Percentiles rank a stretch among this genome's conserved stretches.
Evolutionary conservation across 768 basidiomycete species (phyloP).

Genomic region (Mycena vitilis): DNA sequence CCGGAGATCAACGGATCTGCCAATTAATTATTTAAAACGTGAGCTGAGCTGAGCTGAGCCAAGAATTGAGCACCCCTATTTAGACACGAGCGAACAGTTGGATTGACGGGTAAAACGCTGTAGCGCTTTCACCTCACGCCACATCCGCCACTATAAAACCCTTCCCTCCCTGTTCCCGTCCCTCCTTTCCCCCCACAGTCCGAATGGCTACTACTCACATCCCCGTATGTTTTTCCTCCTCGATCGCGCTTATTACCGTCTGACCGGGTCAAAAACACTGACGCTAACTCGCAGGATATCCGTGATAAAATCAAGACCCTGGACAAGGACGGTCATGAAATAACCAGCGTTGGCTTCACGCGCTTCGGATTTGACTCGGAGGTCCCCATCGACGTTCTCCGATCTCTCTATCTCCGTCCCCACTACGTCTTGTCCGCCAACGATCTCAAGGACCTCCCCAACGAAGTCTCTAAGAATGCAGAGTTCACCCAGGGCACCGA

Average conservation of each 20-base stretch:
- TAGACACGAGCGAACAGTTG: not conserved
- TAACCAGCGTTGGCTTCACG: conserved; percentile 83
- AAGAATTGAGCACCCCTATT: no score
- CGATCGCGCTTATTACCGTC: conserved; percentile 35
- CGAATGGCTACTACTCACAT: conserved; percentile 25
- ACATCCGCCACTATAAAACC: conserved; percentile 26
- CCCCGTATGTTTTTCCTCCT: conserved; percentile 26
- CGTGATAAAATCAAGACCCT: conserved; percentile 64
- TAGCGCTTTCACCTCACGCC: no score
- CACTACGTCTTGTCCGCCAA: conserved; percentile 71
- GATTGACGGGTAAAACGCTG: not conserved
- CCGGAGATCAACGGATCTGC: no score
- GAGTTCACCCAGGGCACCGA: conserved; percentile 63
- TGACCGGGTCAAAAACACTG: conserved; percentile 17
- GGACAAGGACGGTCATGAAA: conserved; percentile 81
- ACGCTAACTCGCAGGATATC: no score
- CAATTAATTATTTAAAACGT: no score
- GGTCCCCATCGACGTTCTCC: conserved; percentile 82
- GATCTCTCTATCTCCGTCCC: conserved; percentile 88
- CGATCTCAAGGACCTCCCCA: conserved; percentile 45
- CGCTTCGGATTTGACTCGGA: conserved; percentile 93
- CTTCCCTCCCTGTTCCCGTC: not conserved
- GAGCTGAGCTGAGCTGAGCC: no score
- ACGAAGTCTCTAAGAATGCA: conserved; percentile 60
- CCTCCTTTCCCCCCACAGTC: conserved; percentile 29